A percentile compares a stretch with the other conserved stretches of the same genome.
phyloP scores from a whole-genome alignment of 495 filamentous ascomycete species.

The Daldinia bambusicola region DNA sequence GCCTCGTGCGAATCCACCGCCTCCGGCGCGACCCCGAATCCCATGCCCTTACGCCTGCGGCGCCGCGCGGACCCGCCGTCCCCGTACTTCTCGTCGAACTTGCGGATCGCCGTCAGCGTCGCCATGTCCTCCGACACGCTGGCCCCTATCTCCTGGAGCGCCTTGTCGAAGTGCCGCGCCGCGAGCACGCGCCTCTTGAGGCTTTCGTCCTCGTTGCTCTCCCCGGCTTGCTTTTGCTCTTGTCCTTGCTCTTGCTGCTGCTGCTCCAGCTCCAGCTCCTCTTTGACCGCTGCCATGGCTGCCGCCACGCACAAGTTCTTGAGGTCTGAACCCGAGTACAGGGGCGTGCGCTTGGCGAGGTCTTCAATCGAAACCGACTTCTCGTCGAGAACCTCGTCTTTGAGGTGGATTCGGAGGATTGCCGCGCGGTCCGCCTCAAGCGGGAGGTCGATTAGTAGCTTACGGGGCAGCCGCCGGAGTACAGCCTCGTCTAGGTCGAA shows the following conservation, averaged over 20 bases:
- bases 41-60: constrained; percentile 67
- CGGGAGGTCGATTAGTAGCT: constrained; percentile 89
- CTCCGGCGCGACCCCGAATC: constrained; percentile 67
- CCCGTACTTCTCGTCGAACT: constrained; percentile 97
- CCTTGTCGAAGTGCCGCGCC: constrained; percentile 80
- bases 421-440: constrained; percentile 76
- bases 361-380: constrained; percentile 73
- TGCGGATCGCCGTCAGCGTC: constrained; percentile 81
- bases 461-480: constrained; percentile 81
- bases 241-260: not conserved
- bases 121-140: constrained; percentile 97
- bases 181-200: constrained; percentile 74
- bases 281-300: constrained; percentile 85
- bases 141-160: constrained; percentile 87
- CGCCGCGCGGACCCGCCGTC: constrained; percentile 79
- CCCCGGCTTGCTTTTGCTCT: not conserved
- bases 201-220: constrained; percentile 59
- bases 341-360: constrained; percentile 78
- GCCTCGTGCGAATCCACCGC: constrained; percentile 31
- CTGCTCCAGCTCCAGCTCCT: constrained; percentile 67
- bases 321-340: constrained; percentile 97
- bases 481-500: constrained; percentile 97
- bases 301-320: constrained; percentile 95
- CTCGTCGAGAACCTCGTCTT: constrained; percentile 74
- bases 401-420: constrained; percentile 87